Evolutionary conservation across 495 filamentous ascomycete species (phyloP), one percentile per base, ranked within the genome.

Genomic region (Neurospora hispaniola): DNA sequence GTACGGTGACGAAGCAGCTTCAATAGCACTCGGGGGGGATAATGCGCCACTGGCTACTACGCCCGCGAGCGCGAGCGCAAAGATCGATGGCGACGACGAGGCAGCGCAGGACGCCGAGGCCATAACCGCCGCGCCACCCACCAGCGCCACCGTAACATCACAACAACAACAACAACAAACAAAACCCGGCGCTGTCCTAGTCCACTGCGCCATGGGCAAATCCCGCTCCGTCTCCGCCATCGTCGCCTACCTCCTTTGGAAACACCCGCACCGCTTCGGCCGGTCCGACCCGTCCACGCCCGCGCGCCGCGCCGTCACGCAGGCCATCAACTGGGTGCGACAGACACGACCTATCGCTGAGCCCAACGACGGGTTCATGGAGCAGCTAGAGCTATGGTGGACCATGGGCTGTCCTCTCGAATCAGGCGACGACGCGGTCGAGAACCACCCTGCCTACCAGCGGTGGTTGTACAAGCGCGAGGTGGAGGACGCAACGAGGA

Each of bases 171-270:
- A 27, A 12, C n/a, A 6, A 44, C n/a, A 6, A 44, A 16, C 38
- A 69, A 43, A 38, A 71, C 68, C 74, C 40, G 78, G 79, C n/a
- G 82, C 79, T 27, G 82, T 86, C 62, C 82, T 83, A 54, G 84
- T 85, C 73, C 81, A 83, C 82, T 98, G 96, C 87, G 94, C 93
- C 41, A 97, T 97, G 93, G 96, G 96, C 42, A 95, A 94, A 82
- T 97, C 94, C 70, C 92, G 96, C 69, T 98, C 94, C 31, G 90
- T 94, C 74, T 89, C 94, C 62, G 86, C 94, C 75, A 86, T 94
- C 74, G 86, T 96, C 71, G 94, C 96, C 77, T 97, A 93, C 82
- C 84, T 98, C 70, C 90, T 97, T 78, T 89, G 91, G 83, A 86
- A 86, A 71, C 80, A 85, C 70, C 82, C 85, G 31, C 78, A 84